Evolutionary conservation across 2,329 filamentous ascomycete genomes (phyloP).

Genomic region (Botrytis sinoallii): DNA sequence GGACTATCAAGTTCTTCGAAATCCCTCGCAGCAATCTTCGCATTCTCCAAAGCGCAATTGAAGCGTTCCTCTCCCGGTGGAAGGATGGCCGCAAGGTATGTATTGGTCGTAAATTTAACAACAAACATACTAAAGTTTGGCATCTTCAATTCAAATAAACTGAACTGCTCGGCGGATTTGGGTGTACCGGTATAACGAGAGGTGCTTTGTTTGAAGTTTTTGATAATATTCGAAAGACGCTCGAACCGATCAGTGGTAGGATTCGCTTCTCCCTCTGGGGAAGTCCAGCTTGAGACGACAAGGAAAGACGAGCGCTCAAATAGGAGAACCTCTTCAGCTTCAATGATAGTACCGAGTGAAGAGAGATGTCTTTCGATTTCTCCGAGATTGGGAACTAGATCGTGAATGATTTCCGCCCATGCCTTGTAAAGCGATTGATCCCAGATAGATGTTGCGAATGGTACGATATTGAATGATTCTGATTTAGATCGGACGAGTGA

Average conservation of each 20-base stretch:
- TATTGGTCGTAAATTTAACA: constrained; percentile 94
- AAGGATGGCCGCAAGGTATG: constrained; percentile 88
- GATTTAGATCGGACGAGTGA: constrained; percentile 74
- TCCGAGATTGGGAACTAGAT: constrained; percentile 88
- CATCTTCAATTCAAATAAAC: constrained; percentile 77
- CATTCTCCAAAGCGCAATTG: constrained; percentile 87
- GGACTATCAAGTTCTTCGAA: constrained; percentile 68
- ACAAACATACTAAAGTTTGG: constrained; percentile 88
- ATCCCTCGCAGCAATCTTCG: constrained; percentile 77
- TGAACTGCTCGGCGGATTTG: constrained; percentile 78
- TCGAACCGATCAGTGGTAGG: constrained; percentile 92
- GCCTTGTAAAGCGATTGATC: constrained; percentile 97
- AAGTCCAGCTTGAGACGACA: constrained; percentile 89
- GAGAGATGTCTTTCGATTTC: constrained; percentile 84
- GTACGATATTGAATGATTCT: constrained; percentile 71
- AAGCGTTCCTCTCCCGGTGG: constrained; percentile 89
- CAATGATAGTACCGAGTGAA: constrained; percentile 78
- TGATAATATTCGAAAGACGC: constrained; percentile 94
- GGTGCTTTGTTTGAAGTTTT: constrained; percentile 89
- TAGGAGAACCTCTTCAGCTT: constrained; percentile 88
- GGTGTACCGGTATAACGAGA: constrained; percentile 75
- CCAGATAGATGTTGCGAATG: constrained; percentile 97
- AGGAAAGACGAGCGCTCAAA: constrained; percentile 96
- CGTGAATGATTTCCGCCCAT: constrained; percentile 97
- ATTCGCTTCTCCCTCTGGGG: constrained; percentile 70